Base-by-base conservation (phyloP, 805 yeast genomes). In the Saccharomyces cerevisiae region DNA sequence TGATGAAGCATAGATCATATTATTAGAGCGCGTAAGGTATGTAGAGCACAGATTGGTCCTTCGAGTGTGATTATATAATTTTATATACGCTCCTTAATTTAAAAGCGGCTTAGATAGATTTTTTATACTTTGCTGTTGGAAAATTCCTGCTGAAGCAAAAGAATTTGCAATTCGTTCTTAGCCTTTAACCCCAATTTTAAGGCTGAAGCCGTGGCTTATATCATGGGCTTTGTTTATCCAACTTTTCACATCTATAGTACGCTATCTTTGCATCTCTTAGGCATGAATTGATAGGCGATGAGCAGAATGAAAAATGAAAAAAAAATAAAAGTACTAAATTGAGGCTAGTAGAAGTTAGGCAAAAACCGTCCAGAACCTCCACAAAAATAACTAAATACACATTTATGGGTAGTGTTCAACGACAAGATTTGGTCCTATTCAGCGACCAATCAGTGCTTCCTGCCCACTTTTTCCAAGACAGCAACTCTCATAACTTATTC, bases 341-440 rank as follows among this genome's bases (percentile, higher is more conserved):
- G 11, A 36, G 2, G 4, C 13, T 8, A 6, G 11, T 17, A 6
- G 4, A 17, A n/a, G 24, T 6, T n/a, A 10, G 17, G 22, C 11
- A 13, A 21, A 17, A 36, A 17, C 6, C 6, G 11, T 31, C 6
- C 1, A 13, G 4, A 31, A 36, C 43, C 11, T 9, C 22, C 11
- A 6, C 9, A 22, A 10, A n/a, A 3, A n/a, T 9, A 36, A 36
- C 36, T 17, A 36, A 9, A 17, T 8, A 36, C 24, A 36, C 32
- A 21, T 4, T 24, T 29, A 61, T 58, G 67, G 30, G 60, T 9
- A 46, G 31, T 36, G 61, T 56, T 27, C 87, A 82, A 57, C 79
- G 74, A 55, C 91, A 85, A 65, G 89, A 84, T 58, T 70, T 85
- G 9, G 65, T 70, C 1, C 60, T 85, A 8, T 83, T 76, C 66